Evolutionary conservation across 257 asterid species (phyloP), one percentile per base, ranked within the genome.

Genomic region (Solanum ossicruentum): DNA sequence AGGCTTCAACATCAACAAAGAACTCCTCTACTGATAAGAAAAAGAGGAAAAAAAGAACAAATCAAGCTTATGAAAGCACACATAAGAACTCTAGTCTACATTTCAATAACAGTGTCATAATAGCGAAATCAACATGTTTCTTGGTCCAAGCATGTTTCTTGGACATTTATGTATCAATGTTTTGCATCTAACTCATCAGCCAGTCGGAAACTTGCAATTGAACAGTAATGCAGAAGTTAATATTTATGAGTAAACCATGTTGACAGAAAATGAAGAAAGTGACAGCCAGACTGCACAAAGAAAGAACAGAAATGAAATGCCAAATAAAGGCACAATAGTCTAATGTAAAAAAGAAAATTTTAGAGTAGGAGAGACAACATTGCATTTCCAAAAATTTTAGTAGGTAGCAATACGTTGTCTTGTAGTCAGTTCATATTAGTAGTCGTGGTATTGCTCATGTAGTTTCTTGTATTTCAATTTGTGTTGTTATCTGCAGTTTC

Each of bases 11-110:
- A 87, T 95, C 98, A 23, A 93, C 98, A 67, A 96, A 95, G 92
- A 96, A 96, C 93, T 96, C 99, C 89, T 93, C 99, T 77, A 89
- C 97, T 95, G 93, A 86, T 80, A 86, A 79, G 87, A 87, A 80
- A 83, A 61, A 16, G 60, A 15, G 84, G 54, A 4, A 85, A 85
- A 85, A 88, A 75, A 80, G n/a, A 49, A 43, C 54, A 61, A 84
- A 83, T 45, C 49, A 43, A 20, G 79, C 65, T 10, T 65, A 54
- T 11, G 85, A 13, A 60, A 72, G 36, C 63, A 23, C 39, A 39
- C 41, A 67, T 43, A 12, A 54, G 52, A 20, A 13, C 67, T 26
- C 81, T 12, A 73, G 12, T 45, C 41, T 73, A 39, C 5, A 61
- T 45, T 70, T 6, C 79, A 70, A 0, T 17, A 8, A 8, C 0